These are phyloP conservation scores for Drechslera avenae DNA, from an alignment of 2,329 filamentous ascomycete genomes.

Conservation along the genomic window DNA sequence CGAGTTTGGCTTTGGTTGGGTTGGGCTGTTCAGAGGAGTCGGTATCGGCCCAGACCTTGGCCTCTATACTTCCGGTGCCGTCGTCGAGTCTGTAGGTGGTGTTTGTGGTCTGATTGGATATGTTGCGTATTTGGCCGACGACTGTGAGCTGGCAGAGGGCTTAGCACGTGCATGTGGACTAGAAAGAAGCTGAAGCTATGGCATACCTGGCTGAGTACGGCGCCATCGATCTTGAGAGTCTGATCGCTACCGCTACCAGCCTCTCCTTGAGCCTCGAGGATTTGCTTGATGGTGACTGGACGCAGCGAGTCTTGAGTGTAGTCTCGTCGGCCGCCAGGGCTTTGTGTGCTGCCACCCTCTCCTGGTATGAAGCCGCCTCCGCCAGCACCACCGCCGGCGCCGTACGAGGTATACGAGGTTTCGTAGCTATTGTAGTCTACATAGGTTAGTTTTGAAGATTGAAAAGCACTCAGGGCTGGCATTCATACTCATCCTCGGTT, in stretches of 20 bases:
- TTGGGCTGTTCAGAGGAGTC: slow-evolving; percentile 56
- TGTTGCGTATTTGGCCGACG: slow-evolving; percentile 86
- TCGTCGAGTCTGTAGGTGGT: slow-evolving; percentile 93
- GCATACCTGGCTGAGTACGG: slow-evolving; percentile 65
- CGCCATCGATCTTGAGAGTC: slow-evolving; percentile 77
- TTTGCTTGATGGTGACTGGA: slow-evolving; percentile 94
- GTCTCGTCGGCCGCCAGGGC: slow-evolving; percentile 50
- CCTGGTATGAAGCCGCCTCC: slow-evolving; percentile 66
- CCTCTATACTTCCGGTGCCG: slow-evolving; percentile 89
- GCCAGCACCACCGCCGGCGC: slow-evolving; percentile 59
- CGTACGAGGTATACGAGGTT: slow-evolving; percentile 62
- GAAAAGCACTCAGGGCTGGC: background rate
- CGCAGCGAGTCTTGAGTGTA: slow-evolving; percentile 85
- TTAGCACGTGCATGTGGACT: slow-evolving; percentile 12
- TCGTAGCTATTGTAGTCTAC: slow-evolving; percentile 49
- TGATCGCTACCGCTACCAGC: slow-evolving; percentile 67
- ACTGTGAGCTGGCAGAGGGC: slow-evolving; percentile 70
- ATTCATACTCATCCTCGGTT: slow-evolving; percentile 28
- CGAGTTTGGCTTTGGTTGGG: slow-evolving; percentile 60
- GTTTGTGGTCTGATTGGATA: slow-evolving; percentile 87
- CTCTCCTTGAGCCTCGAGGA: slow-evolving; percentile 71
- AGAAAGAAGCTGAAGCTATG: background rate
- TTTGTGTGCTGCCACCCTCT: slow-evolving; percentile 55
- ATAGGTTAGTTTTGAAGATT: slow-evolving; percentile 12
- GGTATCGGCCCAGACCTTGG: slow-evolving; percentile 81